These are phyloP conservation scores for Geotrichum carabidarum DNA, from an alignment of 1,139 yeast species.

Conservation along the genomic window DNA sequence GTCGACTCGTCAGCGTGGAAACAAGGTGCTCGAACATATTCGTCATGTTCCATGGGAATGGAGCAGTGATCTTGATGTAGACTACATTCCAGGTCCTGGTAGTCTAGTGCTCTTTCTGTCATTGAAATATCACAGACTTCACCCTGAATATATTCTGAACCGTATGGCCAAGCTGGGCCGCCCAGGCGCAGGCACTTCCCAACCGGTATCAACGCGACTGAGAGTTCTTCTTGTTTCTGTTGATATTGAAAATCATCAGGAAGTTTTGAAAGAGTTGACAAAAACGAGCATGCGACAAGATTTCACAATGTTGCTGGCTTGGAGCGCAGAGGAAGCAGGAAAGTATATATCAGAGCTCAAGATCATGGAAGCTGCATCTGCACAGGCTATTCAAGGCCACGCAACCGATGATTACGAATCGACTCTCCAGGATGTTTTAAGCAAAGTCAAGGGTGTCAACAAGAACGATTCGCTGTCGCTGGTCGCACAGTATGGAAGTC, in stretches of 20 bases:
- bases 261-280: conserved; percentile 61
- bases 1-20: conserved; percentile 54
- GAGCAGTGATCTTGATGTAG: conserved; percentile 42
- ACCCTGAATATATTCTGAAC: conserved; percentile 78
- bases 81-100: conserved; percentile 61
- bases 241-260: conserved; percentile 73
- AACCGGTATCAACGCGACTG: conserved; percentile 37
- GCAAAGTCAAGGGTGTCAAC: conserved; percentile 51
- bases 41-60: conserved; percentile 49
- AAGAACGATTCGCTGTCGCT: conserved; percentile 56
- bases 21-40: conserved; percentile 50
- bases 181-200: conserved; percentile 18
- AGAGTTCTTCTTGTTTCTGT: conserved; percentile 68
- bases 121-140: conserved; percentile 75
- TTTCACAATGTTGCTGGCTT: conserved; percentile 61
- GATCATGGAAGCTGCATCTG: conserved; percentile 7
- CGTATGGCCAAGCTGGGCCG: conserved; percentile 57
- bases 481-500: conserved; percentile 49
- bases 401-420: conserved; percentile 45
- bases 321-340: conserved; percentile 85
- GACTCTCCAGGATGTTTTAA: conserved; percentile 49
- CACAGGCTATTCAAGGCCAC: conserved; percentile 41
- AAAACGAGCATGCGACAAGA: conserved; percentile 67
- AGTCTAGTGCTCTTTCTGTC: conserved; percentile 68
- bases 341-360: conserved; percentile 47